Percentiles rank a stretch among this genome's conserved stretches.
phyloP scores from a whole-genome alignment of 306 rosid genomes.

The Gastrolobium villosum region DNA sequence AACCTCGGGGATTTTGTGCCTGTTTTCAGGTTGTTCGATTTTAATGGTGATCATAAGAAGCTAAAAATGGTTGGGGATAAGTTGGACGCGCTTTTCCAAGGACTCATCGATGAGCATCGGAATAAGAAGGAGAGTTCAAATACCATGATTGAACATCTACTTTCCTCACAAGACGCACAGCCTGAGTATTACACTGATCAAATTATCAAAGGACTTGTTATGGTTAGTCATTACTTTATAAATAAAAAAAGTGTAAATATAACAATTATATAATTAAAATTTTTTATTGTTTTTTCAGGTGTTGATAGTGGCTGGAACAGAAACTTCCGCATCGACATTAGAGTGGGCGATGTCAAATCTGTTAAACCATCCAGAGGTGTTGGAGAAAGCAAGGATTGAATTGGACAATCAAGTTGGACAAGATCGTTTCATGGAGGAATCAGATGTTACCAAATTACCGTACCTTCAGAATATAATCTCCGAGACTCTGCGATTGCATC shows the following conservation, averaged over 20 bases:
- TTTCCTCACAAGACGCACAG: constrained; percentile 57
- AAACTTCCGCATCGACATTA: constrained; percentile 59
- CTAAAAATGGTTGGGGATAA: constrained; percentile 41
- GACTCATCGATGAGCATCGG: constrained; percentile 66
- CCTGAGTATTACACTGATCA: constrained; percentile 69
- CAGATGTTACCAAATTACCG: constrained; percentile 50
- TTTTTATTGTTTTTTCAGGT: constrained; percentile 47
- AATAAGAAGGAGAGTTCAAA: constrained; percentile 35
- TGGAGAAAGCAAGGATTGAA: constrained; percentile 59
- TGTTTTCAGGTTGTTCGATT: constrained; percentile 55
- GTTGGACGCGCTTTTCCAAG: constrained; percentile 60
- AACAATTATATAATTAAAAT: background rate
- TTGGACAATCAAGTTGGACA: constrained; percentile 55
- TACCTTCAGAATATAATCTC: constrained; percentile 64
- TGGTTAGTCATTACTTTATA: constrained; percentile 50
- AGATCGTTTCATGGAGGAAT: constrained; percentile 58
- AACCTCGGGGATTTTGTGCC: constrained; percentile 61
- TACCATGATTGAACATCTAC: constrained; percentile 67
- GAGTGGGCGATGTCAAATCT: constrained; percentile 75
- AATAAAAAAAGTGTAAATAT: background rate
- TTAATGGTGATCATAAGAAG: constrained; percentile 19
- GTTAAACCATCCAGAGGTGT: constrained; percentile 57
- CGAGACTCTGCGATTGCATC: constrained; percentile 59
- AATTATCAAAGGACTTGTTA: constrained; percentile 68
- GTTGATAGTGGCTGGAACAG: constrained; percentile 63